Percentiles rank a stretch among this genome's conserved stretches.
These are phyloP conservation scores for Climacium dendroides DNA, from an alignment of 225 moss, liverwort and hornwort species.

Conservation along the genomic window DNA sequence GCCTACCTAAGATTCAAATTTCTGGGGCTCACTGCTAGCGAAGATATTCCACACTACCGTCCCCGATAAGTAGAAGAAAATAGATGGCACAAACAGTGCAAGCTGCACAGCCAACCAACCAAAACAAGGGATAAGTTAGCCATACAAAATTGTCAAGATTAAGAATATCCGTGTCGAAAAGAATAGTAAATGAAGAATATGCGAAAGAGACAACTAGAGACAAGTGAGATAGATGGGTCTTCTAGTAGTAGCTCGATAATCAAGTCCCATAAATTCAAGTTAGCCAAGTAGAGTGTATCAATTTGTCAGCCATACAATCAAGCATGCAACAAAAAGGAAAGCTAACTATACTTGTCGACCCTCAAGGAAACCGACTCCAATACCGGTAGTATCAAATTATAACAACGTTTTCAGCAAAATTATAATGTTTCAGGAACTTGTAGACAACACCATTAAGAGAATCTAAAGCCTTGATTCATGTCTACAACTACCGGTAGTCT, in stretches of 20 bases:
- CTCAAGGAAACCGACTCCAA: neutral
- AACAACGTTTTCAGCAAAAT: neutral
- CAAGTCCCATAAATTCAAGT: neutral
- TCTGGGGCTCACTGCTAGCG: conserved; percentile 77
- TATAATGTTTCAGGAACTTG: neutral
- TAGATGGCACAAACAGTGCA: conserved; percentile 83
- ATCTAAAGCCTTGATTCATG: neutral
- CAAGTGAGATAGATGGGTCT: neutral
- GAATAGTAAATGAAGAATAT: neutral
- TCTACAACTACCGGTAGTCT: neutral
- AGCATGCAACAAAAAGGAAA: neutral
- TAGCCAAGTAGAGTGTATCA: neutral
- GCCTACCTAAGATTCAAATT: conserved; percentile 13
- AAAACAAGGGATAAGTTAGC: neutral
- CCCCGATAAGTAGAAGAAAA: conserved; percentile 90
- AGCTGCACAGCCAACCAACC: conserved; percentile 69
- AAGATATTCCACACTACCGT: conserved; percentile 76
- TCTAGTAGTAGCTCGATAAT: neutral
- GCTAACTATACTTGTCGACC: neutral
- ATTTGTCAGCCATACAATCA: neutral
- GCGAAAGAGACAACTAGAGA: neutral
- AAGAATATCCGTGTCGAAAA: neutral
- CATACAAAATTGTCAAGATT: neutral
- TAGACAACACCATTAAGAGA: neutral
- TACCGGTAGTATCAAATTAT: neutral